These are phyloP conservation scores for Alternaria sp. DNA, from an alignment of 2,329 filamentous ascomycete species.

Conservation along the genomic window DNA sequence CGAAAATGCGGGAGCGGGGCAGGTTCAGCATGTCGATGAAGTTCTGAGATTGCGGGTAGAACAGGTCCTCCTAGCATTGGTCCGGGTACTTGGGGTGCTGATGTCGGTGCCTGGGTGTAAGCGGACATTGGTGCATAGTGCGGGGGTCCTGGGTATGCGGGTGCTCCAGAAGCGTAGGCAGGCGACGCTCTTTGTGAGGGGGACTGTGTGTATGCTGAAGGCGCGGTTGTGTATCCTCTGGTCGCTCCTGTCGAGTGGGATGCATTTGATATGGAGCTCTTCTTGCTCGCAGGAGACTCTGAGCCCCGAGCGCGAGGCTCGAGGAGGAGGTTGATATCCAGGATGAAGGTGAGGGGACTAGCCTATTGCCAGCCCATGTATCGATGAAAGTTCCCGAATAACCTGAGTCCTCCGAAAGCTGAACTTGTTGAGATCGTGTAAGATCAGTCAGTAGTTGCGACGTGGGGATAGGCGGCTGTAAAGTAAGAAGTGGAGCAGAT, in stretches of 20 bases:
- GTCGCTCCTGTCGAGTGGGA: slow-evolving; percentile 56
- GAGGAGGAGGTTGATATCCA: slow-evolving; percentile 95
- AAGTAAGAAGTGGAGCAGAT: slow-evolving; percentile 2
- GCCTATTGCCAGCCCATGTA: slow-evolving; percentile 55
- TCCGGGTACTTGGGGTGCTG: slow-evolving; percentile 33
- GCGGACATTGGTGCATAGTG: slow-evolving; percentile 42
- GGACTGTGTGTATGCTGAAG: slow-evolving; percentile 49
- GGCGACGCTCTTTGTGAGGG: slow-evolving; percentile 46
- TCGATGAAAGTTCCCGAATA: slow-evolving; percentile 26
- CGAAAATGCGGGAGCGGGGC: slow-evolving; percentile 50
- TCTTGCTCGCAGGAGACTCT: slow-evolving; percentile 67
- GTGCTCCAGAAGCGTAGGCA: slow-evolving; percentile 42
- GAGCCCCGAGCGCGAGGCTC: slow-evolving; percentile 77
- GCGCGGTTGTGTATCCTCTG: slow-evolving; percentile 46
- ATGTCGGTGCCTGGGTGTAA: slow-evolving; percentile 40
- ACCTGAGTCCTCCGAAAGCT: slow-evolving; percentile 24
- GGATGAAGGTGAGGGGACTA: slow-evolving; percentile 69
- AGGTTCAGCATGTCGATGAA: slow-evolving; percentile 52
- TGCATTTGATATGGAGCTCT: slow-evolving; percentile 51
- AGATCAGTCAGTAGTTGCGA: slow-evolving; percentile 11
- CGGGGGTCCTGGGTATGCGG: slow-evolving; percentile 41
- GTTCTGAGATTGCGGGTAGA: slow-evolving; percentile 50
- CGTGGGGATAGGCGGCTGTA: slow-evolving; percentile 9
- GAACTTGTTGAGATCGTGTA: slow-evolving; percentile 9
- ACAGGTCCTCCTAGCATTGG: slow-evolving; percentile 51